Evolutionary conservation across 208 protist genomes (phyloP).

Genomic region (Chromosphaera perkinsii): DNA sequence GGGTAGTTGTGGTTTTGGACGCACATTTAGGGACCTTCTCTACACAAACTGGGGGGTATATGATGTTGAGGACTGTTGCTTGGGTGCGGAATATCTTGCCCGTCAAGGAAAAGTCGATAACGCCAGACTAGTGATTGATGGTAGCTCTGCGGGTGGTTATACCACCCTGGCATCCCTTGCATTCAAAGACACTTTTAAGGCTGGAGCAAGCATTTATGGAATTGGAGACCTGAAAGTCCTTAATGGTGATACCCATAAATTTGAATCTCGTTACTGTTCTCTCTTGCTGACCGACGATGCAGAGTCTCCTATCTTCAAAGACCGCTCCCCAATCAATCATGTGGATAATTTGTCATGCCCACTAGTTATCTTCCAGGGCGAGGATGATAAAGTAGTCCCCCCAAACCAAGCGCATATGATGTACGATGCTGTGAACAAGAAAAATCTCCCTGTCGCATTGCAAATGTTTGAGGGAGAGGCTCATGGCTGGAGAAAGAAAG

Average conservation of each 20-base stretch:
- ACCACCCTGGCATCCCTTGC: constrained; percentile 38
- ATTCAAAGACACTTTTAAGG: constrained; percentile 40
- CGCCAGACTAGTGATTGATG: constrained; percentile 32
- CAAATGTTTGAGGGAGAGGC: constrained; percentile 10
- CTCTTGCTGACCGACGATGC: constrained; percentile 36
- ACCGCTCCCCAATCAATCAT: constrained; percentile 42
- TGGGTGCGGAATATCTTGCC: constrained; percentile 21
- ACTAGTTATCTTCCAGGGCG: constrained; percentile 43
- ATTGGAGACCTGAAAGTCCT: constrained; percentile 39
- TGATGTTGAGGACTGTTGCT: constrained; percentile 39
- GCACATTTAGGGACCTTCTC: constrained; percentile 35
- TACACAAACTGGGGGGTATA: constrained; percentile 36
- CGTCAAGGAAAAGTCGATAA: constrained; percentile 16
- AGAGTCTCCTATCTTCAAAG: constrained; percentile 26
- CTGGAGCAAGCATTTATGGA: constrained; percentile 40
- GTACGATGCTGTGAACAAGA: constrained; percentile 17
- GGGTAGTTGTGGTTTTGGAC: constrained; percentile 42
- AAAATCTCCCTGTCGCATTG: constrained; percentile 2
- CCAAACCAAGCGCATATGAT: constrained; percentile 44
- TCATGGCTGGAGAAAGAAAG: background rate
- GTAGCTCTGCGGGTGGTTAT: constrained; percentile 42
- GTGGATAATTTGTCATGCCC: constrained; percentile 29
- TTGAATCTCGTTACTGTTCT: constrained; percentile 44
- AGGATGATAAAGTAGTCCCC: constrained; percentile 49
- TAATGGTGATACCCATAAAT: constrained; percentile 50